These are phyloP conservation scores for Saccharomyces hybrid DNA, from an alignment of 1,139 yeast species.

Conservation along the genomic window DNA sequence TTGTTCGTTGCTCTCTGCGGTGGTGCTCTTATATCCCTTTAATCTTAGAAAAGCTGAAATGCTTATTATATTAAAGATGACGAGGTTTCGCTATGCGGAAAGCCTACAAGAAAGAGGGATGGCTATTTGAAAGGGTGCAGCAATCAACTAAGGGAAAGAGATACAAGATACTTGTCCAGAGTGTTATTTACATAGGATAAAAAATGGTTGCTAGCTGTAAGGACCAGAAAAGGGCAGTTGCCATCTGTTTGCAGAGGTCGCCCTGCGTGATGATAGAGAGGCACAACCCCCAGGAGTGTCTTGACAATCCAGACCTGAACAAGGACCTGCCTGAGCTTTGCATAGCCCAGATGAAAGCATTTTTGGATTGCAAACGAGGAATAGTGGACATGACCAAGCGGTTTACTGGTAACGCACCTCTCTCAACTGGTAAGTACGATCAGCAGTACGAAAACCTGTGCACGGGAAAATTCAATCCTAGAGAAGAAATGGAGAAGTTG, in stretches of 20 bases:
- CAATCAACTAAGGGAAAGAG: neutral
- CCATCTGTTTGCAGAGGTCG: conserved; percentile 88
- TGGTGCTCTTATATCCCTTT: neutral
- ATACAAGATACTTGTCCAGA: neutral
- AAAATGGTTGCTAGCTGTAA: conserved; percentile 60
- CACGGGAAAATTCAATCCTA: conserved; percentile 70
- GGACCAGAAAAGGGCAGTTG: conserved; percentile 88
- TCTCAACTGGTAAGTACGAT: conserved; percentile 87
- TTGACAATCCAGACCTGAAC: conserved; percentile 70
- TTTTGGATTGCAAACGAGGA: conserved; percentile 81
- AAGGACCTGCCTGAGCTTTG: conserved; percentile 82
- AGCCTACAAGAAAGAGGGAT: neutral
- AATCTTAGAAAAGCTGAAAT: neutral
- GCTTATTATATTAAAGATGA: neutral
- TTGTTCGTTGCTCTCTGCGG: no score
- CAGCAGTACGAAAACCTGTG: conserved; percentile 75
- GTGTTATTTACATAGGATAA: neutral
- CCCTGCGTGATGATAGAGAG: conserved; percentile 92
- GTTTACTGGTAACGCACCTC: conserved; percentile 88
- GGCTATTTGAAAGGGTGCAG: neutral
- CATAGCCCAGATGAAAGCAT: conserved; percentile 73
- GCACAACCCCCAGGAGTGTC: conserved; percentile 81
- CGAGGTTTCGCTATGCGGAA: neutral
- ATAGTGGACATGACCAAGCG: conserved; percentile 85
- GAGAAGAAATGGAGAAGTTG: conserved; percentile 67